Conservation (phyloP, 495 filamentous ascomycete genomes). For the Penicillium cosmopolitanum region DNA sequence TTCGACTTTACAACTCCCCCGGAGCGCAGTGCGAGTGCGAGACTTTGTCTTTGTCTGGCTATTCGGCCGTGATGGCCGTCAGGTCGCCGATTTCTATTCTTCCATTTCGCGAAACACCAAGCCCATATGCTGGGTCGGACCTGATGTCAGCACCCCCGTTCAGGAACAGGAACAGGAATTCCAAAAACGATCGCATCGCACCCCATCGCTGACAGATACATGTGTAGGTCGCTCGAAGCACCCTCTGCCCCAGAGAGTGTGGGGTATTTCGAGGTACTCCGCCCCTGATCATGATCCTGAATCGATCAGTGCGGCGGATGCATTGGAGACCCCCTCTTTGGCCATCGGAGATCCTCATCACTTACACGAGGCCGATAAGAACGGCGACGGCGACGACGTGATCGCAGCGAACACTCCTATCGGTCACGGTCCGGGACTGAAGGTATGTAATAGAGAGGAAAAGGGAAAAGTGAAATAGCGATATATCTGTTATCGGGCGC, state of each 20-base stretch:
- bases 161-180: no score
- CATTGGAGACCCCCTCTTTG: constrained; percentile 1
- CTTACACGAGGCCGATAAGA: constrained; percentile 4
- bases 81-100: constrained; percentile 40
- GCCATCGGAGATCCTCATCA: constrained; percentile 1
- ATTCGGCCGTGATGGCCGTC: constrained; percentile 33
- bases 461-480: neutral
- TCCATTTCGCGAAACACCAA: constrained; percentile 22
- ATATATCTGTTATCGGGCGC: constrained; percentile 1
- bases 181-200: neutral
- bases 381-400: constrained; percentile 5
- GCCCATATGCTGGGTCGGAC: constrained; percentile 22
- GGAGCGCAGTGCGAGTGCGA: neutral
- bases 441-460: constrained; percentile 32
- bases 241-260: constrained; percentile 7
- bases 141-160: constrained; percentile 18
- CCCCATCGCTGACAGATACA: constrained; percentile 8
- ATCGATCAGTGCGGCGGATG: constrained; percentile 6
- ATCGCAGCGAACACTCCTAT: constrained; percentile 8
- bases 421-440: constrained; percentile 30
- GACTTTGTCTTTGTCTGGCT: constrained; percentile 2
- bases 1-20: constrained; percentile 6
- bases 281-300: neutral
- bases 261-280: constrained; percentile 6
- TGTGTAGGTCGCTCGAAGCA: constrained; percentile 16